A percentile compares a stretch with the other conserved stretches of the same genome.
phyloP scores from a whole-genome alignment of 2,329 filamentous ascomycete genomes.

The Pyrenochaeta sp. region DNA sequence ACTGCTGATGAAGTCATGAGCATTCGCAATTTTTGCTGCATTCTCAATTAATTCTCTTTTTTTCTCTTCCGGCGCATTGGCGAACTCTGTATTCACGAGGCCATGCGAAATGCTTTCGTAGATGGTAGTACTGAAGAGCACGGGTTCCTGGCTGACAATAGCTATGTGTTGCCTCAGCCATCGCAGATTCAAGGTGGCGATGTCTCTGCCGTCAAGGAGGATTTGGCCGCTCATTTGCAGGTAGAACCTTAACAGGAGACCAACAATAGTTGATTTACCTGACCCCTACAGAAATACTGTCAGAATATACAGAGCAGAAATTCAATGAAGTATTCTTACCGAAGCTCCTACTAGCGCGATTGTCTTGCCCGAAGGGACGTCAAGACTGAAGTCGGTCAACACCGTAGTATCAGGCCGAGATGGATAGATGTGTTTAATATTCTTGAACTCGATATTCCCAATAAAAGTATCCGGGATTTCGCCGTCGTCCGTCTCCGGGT shows the following conservation, averaged over 20 bases:
- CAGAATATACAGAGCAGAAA: no score
- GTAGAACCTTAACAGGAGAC: slow-evolving; percentile 93
- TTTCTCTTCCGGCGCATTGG: slow-evolving; percentile 70
- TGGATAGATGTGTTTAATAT: slow-evolving; percentile 93
- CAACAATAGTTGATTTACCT: slow-evolving; percentile 96
- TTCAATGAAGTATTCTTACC: no score
- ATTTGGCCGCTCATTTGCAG: slow-evolving; percentile 82
- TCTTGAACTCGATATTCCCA: slow-evolving; percentile 80
- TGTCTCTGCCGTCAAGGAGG: slow-evolving; percentile 81
- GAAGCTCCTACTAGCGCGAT: slow-evolving; percentile 94
- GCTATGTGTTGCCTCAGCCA: slow-evolving; percentile 94
- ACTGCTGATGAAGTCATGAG: slow-evolving; percentile 84
- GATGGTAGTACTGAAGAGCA: slow-evolving; percentile 88
- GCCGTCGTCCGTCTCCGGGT: slow-evolving; percentile 76
- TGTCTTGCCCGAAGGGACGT: slow-evolving; percentile 86
- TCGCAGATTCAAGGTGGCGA: slow-evolving; percentile 80
- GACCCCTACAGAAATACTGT: no score
- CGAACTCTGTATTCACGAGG: slow-evolving; percentile 81
- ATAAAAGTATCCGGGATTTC: slow-evolving; percentile 74
- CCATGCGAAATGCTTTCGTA: slow-evolving; percentile 90
- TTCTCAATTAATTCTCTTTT: slow-evolving; percentile 75
- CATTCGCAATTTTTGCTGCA: slow-evolving; percentile 90
- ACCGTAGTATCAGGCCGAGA: slow-evolving; percentile 89
- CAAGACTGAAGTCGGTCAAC: slow-evolving; percentile 81
- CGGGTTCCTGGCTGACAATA: slow-evolving; percentile 91